These are phyloP conservation scores for Penicillium sclerotiorum DNA, from an alignment of 2,329 filamentous ascomycete genomes.

Conservation along the genomic window DNA sequence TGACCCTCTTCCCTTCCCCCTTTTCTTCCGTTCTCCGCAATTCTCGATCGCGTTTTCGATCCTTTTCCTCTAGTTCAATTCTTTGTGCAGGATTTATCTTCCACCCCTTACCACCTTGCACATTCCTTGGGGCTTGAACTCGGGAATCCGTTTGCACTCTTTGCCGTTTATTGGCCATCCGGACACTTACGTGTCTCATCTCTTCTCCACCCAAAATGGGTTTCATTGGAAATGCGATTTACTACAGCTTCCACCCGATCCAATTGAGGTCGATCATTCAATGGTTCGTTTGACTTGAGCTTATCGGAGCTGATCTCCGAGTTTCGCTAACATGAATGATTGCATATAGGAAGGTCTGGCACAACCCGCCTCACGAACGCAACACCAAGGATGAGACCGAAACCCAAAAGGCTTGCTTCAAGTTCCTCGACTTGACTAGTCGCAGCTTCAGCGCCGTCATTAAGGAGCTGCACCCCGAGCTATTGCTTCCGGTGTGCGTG, in stretches of 20 bases:
- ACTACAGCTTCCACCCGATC: conserved; percentile 73
- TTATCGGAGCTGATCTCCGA: background rate
- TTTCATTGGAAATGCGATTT: conserved; percentile 58
- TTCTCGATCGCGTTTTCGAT: background rate
- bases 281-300: conserved; percentile 60
- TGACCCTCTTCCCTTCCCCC: conserved; percentile 7
- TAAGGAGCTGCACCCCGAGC: conserved; percentile 90
- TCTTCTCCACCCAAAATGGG: conserved; percentile 38
- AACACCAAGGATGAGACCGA: conserved; percentile 73
- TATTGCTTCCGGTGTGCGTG: conserved; percentile 82
- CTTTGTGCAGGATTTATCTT: conserved; percentile 6
- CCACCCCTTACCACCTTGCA: background rate
- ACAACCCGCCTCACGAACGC: conserved; percentile 87
- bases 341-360: conserved; percentile 82
- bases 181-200: conserved; percentile 5
- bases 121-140: background rate
- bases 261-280: conserved; percentile 83
- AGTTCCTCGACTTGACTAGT: conserved; percentile 82
- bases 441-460: conserved; percentile 93
- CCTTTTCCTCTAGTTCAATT: conserved; percentile 11
- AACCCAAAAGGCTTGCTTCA: conserved; percentile 79
- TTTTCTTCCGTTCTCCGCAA: conserved; percentile 15
- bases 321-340: background rate
- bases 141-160: conserved; percentile 10
- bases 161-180: conserved; percentile 10